Base-by-base conservation (phyloP, 2,329 filamentous ascomycete genomes). In the Capronia americana region DNA sequence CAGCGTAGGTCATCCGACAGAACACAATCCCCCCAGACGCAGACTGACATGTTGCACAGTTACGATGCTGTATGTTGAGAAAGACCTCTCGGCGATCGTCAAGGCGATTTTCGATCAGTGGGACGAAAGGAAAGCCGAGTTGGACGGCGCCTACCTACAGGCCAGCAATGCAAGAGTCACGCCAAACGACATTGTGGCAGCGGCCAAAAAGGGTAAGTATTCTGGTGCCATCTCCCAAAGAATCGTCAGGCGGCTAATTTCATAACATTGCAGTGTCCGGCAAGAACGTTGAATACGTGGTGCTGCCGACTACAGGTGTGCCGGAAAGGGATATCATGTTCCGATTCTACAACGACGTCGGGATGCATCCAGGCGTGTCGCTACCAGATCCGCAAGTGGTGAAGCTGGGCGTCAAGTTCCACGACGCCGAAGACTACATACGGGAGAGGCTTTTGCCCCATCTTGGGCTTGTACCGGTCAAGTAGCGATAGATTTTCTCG, bases 261-360 rank as follows among this genome's bases (percentile, higher is more conserved):
- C 4, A 17, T 41, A 3, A 38, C 14, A 2, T 7, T 41, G 34
- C 1, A 71, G 70, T 71, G 23, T 65, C 70, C n/a, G 70, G 70
- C 12, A 71, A 70, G 54, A 64, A 65, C 23, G 46, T 56, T 11
- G 62, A 41, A n/a, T 72, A 65, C 24, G 57, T 56, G 1, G 46
- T 64, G 24, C 34, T 57, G 30, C 65, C 70, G 34, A 70, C 70
- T 17, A 69, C 65, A 23, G 70, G 70, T 2, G 57, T 72, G 26
- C 48, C 48, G 28, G 70, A 72, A 57, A 66, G 70, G 14, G 70
- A 72, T 61, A 71, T 64, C 26, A 71, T 72, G 70, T 67, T 69
- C 20, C 57, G 65, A 48, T 55, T 72, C 32, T 71, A 72, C 63
- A 69, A 72, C 55, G 61, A 64, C 1, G 63, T 66, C 4, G 66